These are phyloP conservation scores for Candida pseudoglaebosa DNA, from an alignment of 805 yeast species.

Conservation along the genomic window DNA sequence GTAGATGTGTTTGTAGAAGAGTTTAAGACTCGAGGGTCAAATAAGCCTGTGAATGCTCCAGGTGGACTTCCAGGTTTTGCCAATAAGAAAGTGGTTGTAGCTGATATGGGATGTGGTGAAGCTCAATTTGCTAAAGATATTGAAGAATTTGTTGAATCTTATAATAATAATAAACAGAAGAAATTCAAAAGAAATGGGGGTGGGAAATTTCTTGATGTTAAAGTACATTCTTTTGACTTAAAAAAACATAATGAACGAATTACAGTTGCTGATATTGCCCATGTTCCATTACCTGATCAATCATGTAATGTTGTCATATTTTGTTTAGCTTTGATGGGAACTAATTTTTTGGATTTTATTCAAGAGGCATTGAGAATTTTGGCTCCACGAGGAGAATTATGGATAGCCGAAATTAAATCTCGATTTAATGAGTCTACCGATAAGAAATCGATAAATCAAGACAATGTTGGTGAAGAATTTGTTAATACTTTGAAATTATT, in stretches of 20 bases:
- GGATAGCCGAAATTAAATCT: slow-evolving; percentile 97
- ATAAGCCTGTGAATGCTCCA: slow-evolving; percentile 82
- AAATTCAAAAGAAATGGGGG: slow-evolving; percentile 29
- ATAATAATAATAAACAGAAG: slow-evolving; percentile 22
- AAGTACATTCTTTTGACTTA: slow-evolving; percentile 87
- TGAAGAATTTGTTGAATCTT: slow-evolving; percentile 40
- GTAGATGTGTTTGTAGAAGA: slow-evolving; percentile 84
- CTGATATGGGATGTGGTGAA: slow-evolving; percentile 99
- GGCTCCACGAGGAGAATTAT: slow-evolving; percentile 87
- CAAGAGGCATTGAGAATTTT: slow-evolving; percentile 84
- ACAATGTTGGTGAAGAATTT: slow-evolving; percentile 68
- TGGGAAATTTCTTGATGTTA: slow-evolving; percentile 42
- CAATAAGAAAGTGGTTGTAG: slow-evolving; percentile 68
- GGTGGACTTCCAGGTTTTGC: slow-evolving; percentile 86
- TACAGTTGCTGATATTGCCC: slow-evolving; percentile 93
- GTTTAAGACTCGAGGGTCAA: slow-evolving; percentile 50
- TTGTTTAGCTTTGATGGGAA: slow-evolving; percentile 95
- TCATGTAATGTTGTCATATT: slow-evolving; percentile 87
- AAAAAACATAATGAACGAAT: slow-evolving; percentile 84
- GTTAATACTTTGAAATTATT: slow-evolving; percentile 67
- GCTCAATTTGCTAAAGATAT: slow-evolving; percentile 79
- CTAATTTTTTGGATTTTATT: slow-evolving; percentile 88
- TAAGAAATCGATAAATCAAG: slow-evolving; percentile 23
- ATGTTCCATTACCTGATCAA: slow-evolving; percentile 78
- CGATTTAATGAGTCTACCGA: slow-evolving; percentile 62